These are phyloP conservation scores for Pichia sp. DNA, from an alignment of 1,139 yeast species.

Conservation along the genomic window DNA sequence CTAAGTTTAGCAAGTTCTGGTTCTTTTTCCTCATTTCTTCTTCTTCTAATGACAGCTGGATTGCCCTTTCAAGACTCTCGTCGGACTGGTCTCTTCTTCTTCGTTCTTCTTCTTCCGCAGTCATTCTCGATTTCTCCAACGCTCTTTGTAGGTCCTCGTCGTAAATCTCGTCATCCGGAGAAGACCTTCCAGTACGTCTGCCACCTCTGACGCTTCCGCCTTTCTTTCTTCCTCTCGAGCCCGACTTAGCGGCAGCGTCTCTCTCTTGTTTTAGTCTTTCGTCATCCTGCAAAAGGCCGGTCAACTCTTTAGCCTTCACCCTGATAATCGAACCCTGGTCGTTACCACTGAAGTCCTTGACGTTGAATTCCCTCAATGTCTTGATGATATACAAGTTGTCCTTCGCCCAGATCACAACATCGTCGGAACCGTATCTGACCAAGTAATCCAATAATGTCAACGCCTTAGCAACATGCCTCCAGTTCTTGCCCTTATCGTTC, in stretches of 20 bases:
- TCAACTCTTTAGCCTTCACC: slow-evolving; percentile 88
- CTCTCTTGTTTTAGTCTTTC: slow-evolving; percentile 80
- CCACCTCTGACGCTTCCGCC: slow-evolving; percentile 17
- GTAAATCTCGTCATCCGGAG: slow-evolving; percentile 39
- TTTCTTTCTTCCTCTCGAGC: slow-evolving; percentile 28
- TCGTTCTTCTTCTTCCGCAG: slow-evolving; percentile 84
- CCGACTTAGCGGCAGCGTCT: slow-evolving; percentile 38
- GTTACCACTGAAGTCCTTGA: slow-evolving; percentile 68
- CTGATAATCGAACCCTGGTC: slow-evolving; percentile 92
- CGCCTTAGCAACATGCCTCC: slow-evolving; percentile 95
- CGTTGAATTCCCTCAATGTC: slow-evolving; percentile 87
- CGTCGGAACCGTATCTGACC: slow-evolving; percentile 83
- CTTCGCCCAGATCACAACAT: slow-evolving; percentile 90
- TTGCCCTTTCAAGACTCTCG: slow-evolving; percentile 75
- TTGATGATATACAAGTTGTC: slow-evolving; percentile 87
- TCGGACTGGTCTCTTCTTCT: slow-evolving; percentile 52
- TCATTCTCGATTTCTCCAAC: slow-evolving; percentile 70
- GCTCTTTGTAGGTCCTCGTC: slow-evolving; percentile 86
- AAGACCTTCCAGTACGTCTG: neutral
- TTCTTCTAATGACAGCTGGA: slow-evolving; percentile 81
- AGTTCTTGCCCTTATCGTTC: slow-evolving; percentile 94
- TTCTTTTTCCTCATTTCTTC: slow-evolving; percentile 65
- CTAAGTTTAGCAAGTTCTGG: slow-evolving; percentile 53
- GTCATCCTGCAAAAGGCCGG: slow-evolving; percentile 72
- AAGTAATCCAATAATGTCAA: slow-evolving; percentile 84